phyloP scores from a whole-genome alignment of 202 grass and related monocot genomes.

The Brachypodium distachyon region DNA sequence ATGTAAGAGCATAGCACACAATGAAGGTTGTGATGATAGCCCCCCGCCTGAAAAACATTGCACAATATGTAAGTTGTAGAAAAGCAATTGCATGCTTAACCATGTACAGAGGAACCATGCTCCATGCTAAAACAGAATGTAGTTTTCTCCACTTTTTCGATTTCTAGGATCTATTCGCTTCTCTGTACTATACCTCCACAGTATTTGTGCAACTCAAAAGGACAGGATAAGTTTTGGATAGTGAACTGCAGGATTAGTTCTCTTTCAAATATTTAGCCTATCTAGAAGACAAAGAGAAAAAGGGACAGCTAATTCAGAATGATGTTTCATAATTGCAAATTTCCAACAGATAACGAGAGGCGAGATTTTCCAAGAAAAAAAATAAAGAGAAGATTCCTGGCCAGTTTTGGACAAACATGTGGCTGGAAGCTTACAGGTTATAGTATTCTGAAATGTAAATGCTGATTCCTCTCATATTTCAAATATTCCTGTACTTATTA shows the following conservation, averaged over 20 bases:
- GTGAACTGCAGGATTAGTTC: background rate
- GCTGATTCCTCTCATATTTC: background rate
- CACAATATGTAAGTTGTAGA: constrained; percentile 19
- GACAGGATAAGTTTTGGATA: background rate
- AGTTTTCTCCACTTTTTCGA: background rate
- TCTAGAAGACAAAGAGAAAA: background rate
- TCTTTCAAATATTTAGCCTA: background rate
- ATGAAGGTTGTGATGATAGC: constrained; percentile 95
- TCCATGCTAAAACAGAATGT: background rate
- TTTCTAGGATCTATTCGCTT: background rate
- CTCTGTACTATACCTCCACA: background rate
- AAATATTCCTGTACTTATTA: background rate
- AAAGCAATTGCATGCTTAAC: constrained; percentile 16
- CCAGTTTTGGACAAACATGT: background rate
- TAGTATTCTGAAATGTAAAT: background rate
- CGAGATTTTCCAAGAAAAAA: background rate
- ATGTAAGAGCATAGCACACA: constrained; percentile 96
- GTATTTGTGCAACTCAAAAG: background rate
- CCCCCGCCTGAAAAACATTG: constrained; percentile 56
- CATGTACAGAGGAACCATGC: background rate
- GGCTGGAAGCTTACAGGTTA: background rate
- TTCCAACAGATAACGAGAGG: background rate
- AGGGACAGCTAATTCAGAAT: background rate
- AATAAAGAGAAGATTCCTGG: background rate
- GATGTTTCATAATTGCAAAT: background rate